phyloP scores from a whole-genome alignment of 2,329 filamentous ascomycete genomes.

The Penicillium sp. region DNA sequence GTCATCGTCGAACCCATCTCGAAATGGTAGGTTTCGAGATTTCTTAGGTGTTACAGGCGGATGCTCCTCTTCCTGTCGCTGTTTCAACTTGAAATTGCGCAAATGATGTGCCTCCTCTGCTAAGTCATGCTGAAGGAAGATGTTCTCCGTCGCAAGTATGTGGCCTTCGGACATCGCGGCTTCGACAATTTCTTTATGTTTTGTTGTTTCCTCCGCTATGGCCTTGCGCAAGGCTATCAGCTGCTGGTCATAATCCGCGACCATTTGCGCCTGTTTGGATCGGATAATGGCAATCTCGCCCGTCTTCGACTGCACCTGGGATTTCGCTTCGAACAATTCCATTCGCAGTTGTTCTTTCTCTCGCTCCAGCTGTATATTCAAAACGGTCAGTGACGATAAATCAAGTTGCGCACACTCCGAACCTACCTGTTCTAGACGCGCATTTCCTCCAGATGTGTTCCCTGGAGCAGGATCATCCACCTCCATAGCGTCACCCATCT shows the following conservation, averaged over 20 bases:
- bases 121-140: constrained; percentile 62
- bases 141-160: constrained; percentile 58
- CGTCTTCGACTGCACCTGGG: constrained; percentile 51
- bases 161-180: constrained; percentile 56
- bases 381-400: constrained; percentile 8
- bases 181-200: constrained; percentile 57
- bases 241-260: constrained; percentile 55
- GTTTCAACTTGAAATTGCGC: constrained; percentile 43
- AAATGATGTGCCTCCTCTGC: constrained; percentile 55
- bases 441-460: constrained; percentile 12
- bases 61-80: constrained; percentile 34
- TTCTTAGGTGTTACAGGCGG: constrained; percentile 54
- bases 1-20: constrained; percentile 66
- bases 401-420: not conserved
- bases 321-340: constrained; percentile 42
- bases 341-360: constrained; percentile 43
- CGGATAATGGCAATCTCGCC: constrained; percentile 65
- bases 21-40: constrained; percentile 48
- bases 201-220: constrained; percentile 55
- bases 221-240: constrained; percentile 54
- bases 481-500: constrained; percentile 19
- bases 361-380: constrained; percentile 32
- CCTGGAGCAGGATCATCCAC: constrained; percentile 20
- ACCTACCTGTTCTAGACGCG: constrained; percentile 30
- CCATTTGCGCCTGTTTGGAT: constrained; percentile 55